Evolutionary conservation across 345 rosid genomes (phyloP).

Genomic region (Rhodamnia rubescens): DNA sequence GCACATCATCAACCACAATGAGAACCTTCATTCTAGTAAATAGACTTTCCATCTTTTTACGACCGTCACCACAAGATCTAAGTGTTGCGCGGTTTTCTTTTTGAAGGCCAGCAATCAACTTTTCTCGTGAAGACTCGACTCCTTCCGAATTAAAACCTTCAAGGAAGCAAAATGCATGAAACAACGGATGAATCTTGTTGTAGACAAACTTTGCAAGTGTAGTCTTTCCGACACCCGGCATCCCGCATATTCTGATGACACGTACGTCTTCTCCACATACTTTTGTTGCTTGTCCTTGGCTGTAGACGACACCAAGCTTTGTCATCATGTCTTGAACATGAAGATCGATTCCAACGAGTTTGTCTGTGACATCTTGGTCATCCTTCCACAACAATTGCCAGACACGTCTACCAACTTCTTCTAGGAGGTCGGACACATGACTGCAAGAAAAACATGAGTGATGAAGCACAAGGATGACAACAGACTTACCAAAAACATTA

Average conservation of each 20-base stretch:
- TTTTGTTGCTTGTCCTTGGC: no score
- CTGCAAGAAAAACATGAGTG: no score
- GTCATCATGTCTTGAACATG: not conserved
- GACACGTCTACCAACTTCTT: not conserved
- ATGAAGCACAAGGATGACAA: no score
- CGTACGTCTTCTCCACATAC: not conserved
- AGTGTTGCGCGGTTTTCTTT: not conserved
- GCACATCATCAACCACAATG: not conserved
- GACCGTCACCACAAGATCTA: no score
- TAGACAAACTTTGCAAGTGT: slow-evolving; percentile 4
- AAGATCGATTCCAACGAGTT: slow-evolving; percentile 1
- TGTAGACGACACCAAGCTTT: not conserved
- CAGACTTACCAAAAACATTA: no score
- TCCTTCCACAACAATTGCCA: not conserved
- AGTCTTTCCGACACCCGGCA: slow-evolving; percentile 12
- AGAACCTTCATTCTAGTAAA: not conserved
- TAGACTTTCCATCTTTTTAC: not conserved
- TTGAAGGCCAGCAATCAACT: not conserved
- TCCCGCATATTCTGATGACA: slow-evolving; percentile 6
- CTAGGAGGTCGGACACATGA: not conserved
- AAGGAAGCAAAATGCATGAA: not conserved
- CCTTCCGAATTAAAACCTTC: no score
- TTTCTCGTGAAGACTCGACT: no score
- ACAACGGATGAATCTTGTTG: not conserved
- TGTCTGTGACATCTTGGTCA: not conserved